Base-by-base conservation (phyloP, 1,284 basidiomycete species). In the Sphagnurus paluster region DNA sequence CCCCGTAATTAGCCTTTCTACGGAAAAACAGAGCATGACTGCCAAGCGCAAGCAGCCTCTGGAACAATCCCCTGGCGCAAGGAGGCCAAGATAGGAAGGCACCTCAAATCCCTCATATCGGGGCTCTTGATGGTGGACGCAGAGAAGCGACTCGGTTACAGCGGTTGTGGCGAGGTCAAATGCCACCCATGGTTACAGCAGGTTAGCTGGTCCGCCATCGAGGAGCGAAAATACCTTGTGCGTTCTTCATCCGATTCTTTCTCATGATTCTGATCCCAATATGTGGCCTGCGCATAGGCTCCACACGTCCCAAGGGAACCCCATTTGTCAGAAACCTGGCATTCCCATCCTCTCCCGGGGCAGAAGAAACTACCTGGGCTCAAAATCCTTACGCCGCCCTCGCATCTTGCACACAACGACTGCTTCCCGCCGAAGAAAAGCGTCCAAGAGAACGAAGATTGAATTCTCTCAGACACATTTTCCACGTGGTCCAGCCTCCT, bases 171-270 rank as follows among this genome's bases (percentile, higher is more conserved):
- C 7, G 63, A 66, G 16, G 61, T 76, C 25, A 56, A 61, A 51
- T 44, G 54, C 9, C 69, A 76, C 44, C 56, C 63, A 2, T 74
- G 71, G 70, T 50, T 77, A 28, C 52, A 48, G 3, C 63, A 64
- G 29, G 61, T 79, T 10, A 64, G 73, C 41, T 78, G 75, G 76
- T 56, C 55, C n/a, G 69, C 64, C 53, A 67, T 79, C 60, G 46
- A 62, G 1, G 52, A 56, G 2, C 66, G 69, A 24, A 56, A 61
- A 37, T 76, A 77, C 46, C 45, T 71, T 24, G 77, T 77, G 55
- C 39, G 76, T 64, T 32, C 6, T 37, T 28, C 30, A 23, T 24
- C 34, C 33, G 38, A 34, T 19, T 7, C 42, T 35, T 9, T 24
- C 17, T 39, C 23, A 24, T 24, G 39, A 35, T 2, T 46, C 24